phyloP scores from a whole-genome alignment of 257 asterid genomes.

The Anisodus acutangulus region DNA sequence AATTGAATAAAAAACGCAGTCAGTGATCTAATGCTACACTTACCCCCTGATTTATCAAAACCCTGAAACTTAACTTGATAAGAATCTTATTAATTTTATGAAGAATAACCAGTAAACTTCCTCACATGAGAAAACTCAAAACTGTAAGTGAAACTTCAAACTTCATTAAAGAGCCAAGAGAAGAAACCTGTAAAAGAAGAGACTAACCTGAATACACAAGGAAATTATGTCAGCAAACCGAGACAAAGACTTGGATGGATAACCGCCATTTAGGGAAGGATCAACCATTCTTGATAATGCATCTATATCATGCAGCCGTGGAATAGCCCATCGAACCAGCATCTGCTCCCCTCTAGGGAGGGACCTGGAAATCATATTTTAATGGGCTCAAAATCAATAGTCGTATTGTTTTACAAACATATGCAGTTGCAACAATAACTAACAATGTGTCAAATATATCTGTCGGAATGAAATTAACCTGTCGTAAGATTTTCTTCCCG shows the following conservation, averaged over 20 bases:
- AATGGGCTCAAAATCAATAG: not conserved
- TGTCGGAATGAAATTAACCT: conserved; percentile 49
- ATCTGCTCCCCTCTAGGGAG: conserved; percentile 78
- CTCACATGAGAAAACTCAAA: not conserved
- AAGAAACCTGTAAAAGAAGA: not conserved
- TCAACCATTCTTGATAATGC: conserved; percentile 90
- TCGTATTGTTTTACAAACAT: not conserved
- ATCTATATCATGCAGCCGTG: conserved; percentile 81
- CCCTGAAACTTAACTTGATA: not conserved
- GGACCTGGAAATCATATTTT: conserved; percentile 47
- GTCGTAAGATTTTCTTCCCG: conserved; percentile 84
- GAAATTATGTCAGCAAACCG: conserved; percentile 93
- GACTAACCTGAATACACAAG: conserved; percentile 76
- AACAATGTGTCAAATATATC: not conserved
- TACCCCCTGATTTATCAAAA: not conserved
- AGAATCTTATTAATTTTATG: not conserved
- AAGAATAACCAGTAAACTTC: not conserved
- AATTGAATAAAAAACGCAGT: not conserved
- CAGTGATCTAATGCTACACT: not conserved
- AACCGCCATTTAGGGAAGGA: conserved; percentile 72
- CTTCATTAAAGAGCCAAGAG: not conserved
- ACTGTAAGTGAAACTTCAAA: not conserved
- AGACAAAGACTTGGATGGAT: conserved; percentile 80
- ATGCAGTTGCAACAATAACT: not conserved
- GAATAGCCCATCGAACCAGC: conserved; percentile 87